Evolutionary conservation across 2,329 filamentous ascomycete species (phyloP).

Genomic region (Sclerotinia glacialis): DNA sequence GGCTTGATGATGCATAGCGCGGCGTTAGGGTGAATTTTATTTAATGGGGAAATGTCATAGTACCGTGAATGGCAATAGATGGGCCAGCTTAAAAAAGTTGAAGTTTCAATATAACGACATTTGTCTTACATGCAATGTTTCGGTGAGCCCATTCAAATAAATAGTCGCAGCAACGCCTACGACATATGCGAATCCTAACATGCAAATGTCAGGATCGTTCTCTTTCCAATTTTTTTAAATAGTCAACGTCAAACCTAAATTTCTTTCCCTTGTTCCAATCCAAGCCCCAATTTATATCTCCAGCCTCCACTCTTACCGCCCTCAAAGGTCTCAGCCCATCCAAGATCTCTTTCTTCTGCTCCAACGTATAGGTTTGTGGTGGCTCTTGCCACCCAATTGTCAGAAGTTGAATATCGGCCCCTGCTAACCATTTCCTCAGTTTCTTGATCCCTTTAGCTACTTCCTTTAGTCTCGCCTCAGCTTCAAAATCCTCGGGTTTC

Average conservation of each 20-base stretch:
- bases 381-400: conserved; percentile 36
- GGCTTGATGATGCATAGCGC: conserved; percentile 36
- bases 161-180: neutral
- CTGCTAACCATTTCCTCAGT: conserved; percentile 32
- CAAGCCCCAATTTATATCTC: conserved; percentile 36
- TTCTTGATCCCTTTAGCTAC: conserved; percentile 67
- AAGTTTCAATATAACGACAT: conserved; percentile 1
- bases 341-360: conserved; percentile 33
- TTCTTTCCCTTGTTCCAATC: conserved; percentile 35
- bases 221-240: conserved; percentile 33
- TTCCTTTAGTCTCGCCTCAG: conserved; percentile 61
- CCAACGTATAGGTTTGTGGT: conserved; percentile 35
- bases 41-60: conserved; percentile 9
- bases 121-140: conserved; percentile 7
- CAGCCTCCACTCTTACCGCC: conserved; percentile 29
- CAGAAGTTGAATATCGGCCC: conserved; percentile 32
- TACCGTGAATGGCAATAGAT: conserved; percentile 6
- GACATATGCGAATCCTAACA: conserved; percentile 7
- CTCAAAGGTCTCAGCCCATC: conserved; percentile 32
- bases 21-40: conserved; percentile 35
- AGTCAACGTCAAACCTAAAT: conserved; percentile 33
- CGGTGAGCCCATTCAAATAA: neutral
- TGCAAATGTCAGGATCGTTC: conserved; percentile 10
- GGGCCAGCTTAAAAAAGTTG: neutral
- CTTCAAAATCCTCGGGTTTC: conserved; percentile 39